Evolutionary conservation across 352 stramenopile species (phyloP).

Genomic region (Phytophthora cajani): DNA sequence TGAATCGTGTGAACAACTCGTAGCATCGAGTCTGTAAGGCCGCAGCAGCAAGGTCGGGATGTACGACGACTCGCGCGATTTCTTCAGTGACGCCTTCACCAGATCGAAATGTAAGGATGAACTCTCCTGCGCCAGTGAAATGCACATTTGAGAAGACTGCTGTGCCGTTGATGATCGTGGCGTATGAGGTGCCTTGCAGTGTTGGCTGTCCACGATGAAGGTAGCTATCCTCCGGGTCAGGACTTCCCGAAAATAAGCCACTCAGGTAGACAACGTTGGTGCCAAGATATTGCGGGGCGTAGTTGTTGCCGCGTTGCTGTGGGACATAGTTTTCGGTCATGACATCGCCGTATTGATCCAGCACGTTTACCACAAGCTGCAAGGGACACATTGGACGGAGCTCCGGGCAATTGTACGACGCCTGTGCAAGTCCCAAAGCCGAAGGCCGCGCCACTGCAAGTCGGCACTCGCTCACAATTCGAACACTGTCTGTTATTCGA

Average conservation of each 20-base stretch:
- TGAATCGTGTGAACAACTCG: conserved; percentile 44
- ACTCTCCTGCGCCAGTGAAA: conserved; percentile 54
- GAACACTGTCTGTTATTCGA: conserved; percentile 19
- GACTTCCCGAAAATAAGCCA: conserved; percentile 5
- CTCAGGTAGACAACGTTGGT: conserved; percentile 33
- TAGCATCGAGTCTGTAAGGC: conserved; percentile 31
- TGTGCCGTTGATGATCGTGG: conserved; percentile 46
- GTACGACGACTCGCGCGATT: conserved; percentile 51
- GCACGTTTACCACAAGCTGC: conserved; percentile 42
- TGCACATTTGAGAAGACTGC: conserved; percentile 43
- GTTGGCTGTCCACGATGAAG: conserved; percentile 8
- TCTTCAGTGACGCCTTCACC: conserved; percentile 36
- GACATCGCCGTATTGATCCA: conserved; percentile 64
- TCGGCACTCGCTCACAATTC: conserved; percentile 45
- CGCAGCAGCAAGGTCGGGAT: conserved; percentile 36
- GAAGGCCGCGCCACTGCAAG: conserved; percentile 26
- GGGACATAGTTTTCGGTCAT: conserved; percentile 31
- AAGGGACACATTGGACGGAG: conserved; percentile 55
- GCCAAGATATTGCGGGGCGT: neutral
- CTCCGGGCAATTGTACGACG: conserved; percentile 54
- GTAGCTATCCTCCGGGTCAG: conserved; percentile 1
- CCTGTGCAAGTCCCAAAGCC: conserved; percentile 50
- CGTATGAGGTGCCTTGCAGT: conserved; percentile 23
- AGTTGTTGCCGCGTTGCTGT: neutral
- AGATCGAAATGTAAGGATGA: conserved; percentile 43